These are phyloP conservation scores for Colletotrichum musicola DNA, from an alignment of 2,329 filamentous ascomycete genomes.

Conservation along the genomic window DNA sequence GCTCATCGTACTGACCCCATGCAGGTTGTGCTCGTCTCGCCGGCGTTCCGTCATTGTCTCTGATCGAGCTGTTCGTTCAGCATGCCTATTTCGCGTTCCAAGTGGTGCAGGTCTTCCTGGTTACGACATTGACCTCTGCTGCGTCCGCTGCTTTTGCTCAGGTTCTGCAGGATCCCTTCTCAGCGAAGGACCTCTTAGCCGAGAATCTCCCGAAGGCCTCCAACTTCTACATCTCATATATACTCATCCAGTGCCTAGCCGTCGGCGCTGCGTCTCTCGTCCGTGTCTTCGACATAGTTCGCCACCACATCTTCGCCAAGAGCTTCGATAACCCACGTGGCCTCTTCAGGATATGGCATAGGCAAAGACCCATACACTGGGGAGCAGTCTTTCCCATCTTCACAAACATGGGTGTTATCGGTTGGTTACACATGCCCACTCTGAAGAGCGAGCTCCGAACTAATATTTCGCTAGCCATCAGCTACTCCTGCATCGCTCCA, in stretches of 20 bases:
- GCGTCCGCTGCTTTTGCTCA: slow-evolving; percentile 71
- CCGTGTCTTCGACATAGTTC: slow-evolving; percentile 74
- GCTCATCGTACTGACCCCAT: slow-evolving; percentile 26
- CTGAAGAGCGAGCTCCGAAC: no score
- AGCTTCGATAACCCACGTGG: slow-evolving; percentile 83
- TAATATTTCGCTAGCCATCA: slow-evolving; percentile 69
- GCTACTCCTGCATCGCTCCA: slow-evolving; percentile 88
- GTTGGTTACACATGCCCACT: slow-evolving; percentile 59
- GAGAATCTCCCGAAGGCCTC: slow-evolving; percentile 79
- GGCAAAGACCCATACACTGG: slow-evolving; percentile 81
- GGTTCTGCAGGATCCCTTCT: slow-evolving; percentile 59
- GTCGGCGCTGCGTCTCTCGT: slow-evolving; percentile 81
- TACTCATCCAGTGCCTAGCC: slow-evolving; percentile 89
- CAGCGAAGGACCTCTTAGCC: slow-evolving; percentile 66
- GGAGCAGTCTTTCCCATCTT: slow-evolving; percentile 86
- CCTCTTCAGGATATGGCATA: slow-evolving; percentile 83
- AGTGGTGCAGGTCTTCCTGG: slow-evolving; percentile 86
- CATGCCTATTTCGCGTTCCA: slow-evolving; percentile 86
- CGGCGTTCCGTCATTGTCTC: slow-evolving; percentile 77
- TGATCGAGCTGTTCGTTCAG: slow-evolving; percentile 82
- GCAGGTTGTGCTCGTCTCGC: slow-evolving; percentile 76
- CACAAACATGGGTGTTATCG: slow-evolving; percentile 84
- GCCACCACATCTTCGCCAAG: slow-evolving; percentile 72
- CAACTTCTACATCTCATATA: slow-evolving; percentile 93
- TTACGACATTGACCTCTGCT: slow-evolving; percentile 82